These are phyloP conservation scores for Syncephalastrum racemosum DNA, from an alignment of 371 early-diverging fungal species.

Conservation along the genomic window DNA sequence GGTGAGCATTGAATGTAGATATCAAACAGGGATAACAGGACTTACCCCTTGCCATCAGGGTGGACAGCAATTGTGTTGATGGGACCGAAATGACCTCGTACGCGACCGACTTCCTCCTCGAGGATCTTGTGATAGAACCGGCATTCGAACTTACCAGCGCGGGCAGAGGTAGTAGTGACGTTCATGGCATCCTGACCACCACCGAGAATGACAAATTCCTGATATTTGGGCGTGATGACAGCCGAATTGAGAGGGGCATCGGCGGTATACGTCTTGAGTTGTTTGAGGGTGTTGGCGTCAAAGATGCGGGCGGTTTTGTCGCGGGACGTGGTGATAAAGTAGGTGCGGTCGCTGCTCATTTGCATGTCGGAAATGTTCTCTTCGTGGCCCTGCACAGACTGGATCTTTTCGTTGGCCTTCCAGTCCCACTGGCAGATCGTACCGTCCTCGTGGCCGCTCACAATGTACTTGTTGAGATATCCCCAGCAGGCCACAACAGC, in stretches of 20 bases:
- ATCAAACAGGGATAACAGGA: constrained; percentile 11
- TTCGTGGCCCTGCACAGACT: constrained; percentile 69
- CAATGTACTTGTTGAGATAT: constrained; percentile 85
- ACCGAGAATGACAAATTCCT: constrained; percentile 79
- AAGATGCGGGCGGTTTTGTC: constrained; percentile 94
- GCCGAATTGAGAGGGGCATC: constrained; percentile 98
- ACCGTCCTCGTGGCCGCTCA: constrained; percentile 94
- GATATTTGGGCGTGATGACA: constrained; percentile 82
- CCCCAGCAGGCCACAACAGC: constrained; percentile 95
- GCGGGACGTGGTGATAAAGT: constrained; percentile 97
- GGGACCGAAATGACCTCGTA: constrained; percentile 99
- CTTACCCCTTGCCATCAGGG: constrained; percentile 83
- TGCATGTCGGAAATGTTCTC: constrained; percentile 91
- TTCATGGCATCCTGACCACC: constrained; percentile 85
- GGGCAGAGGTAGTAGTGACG: constrained; percentile 95
- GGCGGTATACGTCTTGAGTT: constrained; percentile 84
- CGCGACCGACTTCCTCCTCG: constrained; percentile 96
- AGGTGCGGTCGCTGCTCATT: constrained; percentile 88
- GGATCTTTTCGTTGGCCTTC: constrained; percentile 67
- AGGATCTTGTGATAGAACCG: constrained; percentile 98
- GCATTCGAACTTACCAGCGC: constrained; percentile 98
- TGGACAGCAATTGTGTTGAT: constrained; percentile 99
- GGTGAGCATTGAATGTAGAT: not conserved
- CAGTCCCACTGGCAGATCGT: constrained; percentile 87
- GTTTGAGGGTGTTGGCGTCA: constrained; percentile 82